Base-by-base conservation (phyloP, 2,329 filamentous ascomycete species). In the Leptographium flavum region DNA sequence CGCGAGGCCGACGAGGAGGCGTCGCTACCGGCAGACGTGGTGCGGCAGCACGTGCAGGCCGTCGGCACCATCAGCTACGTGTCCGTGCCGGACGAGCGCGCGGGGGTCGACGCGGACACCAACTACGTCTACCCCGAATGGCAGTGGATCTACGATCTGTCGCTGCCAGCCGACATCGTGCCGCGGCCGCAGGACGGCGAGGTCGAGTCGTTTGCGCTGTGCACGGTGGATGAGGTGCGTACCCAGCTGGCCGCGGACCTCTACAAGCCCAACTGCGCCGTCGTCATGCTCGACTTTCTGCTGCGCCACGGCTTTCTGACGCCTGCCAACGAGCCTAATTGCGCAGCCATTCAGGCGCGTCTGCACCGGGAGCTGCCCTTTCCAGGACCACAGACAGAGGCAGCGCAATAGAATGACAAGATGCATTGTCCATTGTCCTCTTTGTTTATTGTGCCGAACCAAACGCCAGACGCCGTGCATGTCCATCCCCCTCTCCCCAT, bases 251-350 rank as follows among this genome's bases (percentile, higher is more conserved):
- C 70, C 15, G 66, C 68, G 43, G 86, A 84, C 14, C 74, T 81
- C 54, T 98, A 90, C 68, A 98, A 98, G 68, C 83, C 88, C 2
- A 96, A 96, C 60, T 95, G 88, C 62, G 82, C 84, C 14, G 60
- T 92, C 47, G 76, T 94, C 40, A 65, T 92, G 58, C 63, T 95
- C 39, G 87, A 96, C 60, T 98, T 96, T 65, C 84, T 98, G 58
- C 70, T 94, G 53, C 74, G 90, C 44, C 85, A 87, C 62, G 83
- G 85, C 1, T 76, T 94, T 50, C 58, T 95, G 57, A 93, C 81
- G 9, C 62, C 68, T 37, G 83, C 84, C 54, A 86, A 87, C 57
- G 88, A 96, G 65, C 72, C 74, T 42, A 68, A 90, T 56, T 87
- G 82, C 57, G 69, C 82, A 50, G 80, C 87, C 63, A 87, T 96